These are phyloP conservation scores for Nemania sp. DNA, from an alignment of 2,329 filamentous ascomycete species.

Conservation along the genomic window DNA sequence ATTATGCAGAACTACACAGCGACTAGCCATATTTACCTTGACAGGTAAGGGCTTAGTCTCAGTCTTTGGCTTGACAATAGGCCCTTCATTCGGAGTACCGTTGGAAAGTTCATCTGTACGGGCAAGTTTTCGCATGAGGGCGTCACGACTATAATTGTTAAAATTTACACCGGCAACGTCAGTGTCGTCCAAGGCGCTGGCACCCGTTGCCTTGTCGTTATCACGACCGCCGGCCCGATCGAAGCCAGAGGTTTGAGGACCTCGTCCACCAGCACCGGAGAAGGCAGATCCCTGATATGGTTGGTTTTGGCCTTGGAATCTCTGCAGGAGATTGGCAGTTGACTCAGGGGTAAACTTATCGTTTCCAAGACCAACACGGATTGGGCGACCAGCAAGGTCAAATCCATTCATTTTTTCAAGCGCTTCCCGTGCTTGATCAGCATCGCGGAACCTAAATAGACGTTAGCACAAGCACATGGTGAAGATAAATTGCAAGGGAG, in stretches of 20 bases:
- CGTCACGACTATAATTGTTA: slow-evolving; percentile 98
- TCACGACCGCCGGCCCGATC: slow-evolving; percentile 89
- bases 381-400: slow-evolving; percentile 93
- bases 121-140: slow-evolving; percentile 97
- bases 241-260: slow-evolving; percentile 82
- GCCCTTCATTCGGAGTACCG: slow-evolving; percentile 68
- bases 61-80: slow-evolving; percentile 76
- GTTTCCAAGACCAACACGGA: slow-evolving; percentile 98
- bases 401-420: slow-evolving; percentile 99
- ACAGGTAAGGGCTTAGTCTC: slow-evolving; percentile 78
- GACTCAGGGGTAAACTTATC: slow-evolving; percentile 99
- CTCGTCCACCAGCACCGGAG: slow-evolving; percentile 85
- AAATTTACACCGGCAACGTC: slow-evolving; percentile 99
- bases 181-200: slow-evolving; percentile 94
- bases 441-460: slow-evolving; percentile 75
- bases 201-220: slow-evolving; percentile 86
- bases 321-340: slow-evolving; percentile 87
- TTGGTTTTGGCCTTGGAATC: slow-evolving; percentile 80
- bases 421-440: slow-evolving; percentile 87
- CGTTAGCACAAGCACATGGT: slow-evolving; percentile 41
- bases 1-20: slow-evolving; percentile 92
- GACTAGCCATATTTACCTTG: slow-evolving; percentile 88
- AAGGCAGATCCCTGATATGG: slow-evolving; percentile 88
- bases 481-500: too few relatives aligned
- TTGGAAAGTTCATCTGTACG: slow-evolving; percentile 81